A percentile compares a stretch with the other conserved stretches of the same genome.
phyloP scores from a whole-genome alignment of 169 alveolate species.

The Eimeria tenella region DNA sequence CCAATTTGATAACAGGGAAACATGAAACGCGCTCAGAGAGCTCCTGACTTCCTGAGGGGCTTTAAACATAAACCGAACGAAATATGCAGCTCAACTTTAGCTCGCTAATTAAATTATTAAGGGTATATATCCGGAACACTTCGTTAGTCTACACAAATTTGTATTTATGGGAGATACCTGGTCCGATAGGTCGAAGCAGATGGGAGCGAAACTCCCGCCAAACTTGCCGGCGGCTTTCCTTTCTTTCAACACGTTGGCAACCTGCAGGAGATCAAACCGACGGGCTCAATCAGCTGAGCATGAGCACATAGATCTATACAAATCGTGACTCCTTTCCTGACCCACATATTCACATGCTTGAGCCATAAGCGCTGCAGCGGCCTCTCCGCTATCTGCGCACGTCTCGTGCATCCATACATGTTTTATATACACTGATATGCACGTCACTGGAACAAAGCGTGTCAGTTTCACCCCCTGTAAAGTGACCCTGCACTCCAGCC shows the following conservation, averaged over 20 bases:
- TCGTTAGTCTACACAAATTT: too few relatives aligned
- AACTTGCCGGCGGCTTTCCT: conserved; percentile 47
- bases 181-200: conserved; percentile 63
- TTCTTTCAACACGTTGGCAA: conserved; percentile 11
- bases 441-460: too few relatives aligned
- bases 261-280: not conserved
- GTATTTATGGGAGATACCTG: not conserved
- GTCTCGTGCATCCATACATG: not conserved
- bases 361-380: too few relatives aligned
- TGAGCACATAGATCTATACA: too few relatives aligned
- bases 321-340: too few relatives aligned
- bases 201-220: conserved; percentile 63
- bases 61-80: not conserved
- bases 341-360: too few relatives aligned
- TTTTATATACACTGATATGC: too few relatives aligned
- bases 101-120: not conserved
- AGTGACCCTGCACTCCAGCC: too few relatives aligned
- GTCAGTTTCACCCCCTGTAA: too few relatives aligned
- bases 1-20: not conserved
- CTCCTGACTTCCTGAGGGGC: not conserved
- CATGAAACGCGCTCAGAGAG: not conserved
- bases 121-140: not conserved
- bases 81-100: not conserved
- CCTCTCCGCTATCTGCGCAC: not conserved
- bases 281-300: too few relatives aligned